Conservation (phyloP, 1,284 basidiomycete species). For the Leccinum griseonigrum region DNA sequence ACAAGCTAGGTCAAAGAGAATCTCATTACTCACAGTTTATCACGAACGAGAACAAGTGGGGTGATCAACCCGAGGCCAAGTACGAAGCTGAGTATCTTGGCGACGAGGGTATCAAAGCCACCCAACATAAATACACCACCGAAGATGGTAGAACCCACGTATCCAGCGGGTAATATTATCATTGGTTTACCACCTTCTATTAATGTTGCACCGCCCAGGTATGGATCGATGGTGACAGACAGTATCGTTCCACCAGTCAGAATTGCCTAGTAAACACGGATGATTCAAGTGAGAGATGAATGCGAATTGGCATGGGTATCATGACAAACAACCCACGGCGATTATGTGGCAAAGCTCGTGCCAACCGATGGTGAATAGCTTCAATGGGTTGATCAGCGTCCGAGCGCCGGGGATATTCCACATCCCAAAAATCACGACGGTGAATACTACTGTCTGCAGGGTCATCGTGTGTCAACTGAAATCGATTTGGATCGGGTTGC, state of each 20-base stretch:
- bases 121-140: conserved; percentile 77
- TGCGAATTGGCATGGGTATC: background rate
- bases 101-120: conserved; percentile 75
- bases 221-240: conserved; percentile 78
- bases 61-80: conserved; percentile 71
- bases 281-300: conserved; percentile 11
- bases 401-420: conserved; percentile 79
- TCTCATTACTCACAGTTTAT: conserved; percentile 65
- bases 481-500: conserved; percentile 7
- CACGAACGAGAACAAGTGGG: conserved; percentile 74
- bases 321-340: conserved; percentile 46
- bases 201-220: conserved; percentile 74
- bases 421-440: conserved; percentile 76
- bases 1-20: background rate
- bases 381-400: conserved; percentile 73
- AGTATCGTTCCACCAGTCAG: conserved; percentile 72
- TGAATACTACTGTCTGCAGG: conserved; percentile 69
- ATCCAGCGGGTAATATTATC: conserved; percentile 71
- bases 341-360: conserved; percentile 82
- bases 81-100: conserved; percentile 80
- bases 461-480: conserved; percentile 11
- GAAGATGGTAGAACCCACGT: conserved; percentile 74
- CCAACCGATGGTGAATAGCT: conserved; percentile 80
- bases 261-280: conserved; percentile 52
- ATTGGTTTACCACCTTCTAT: conserved; percentile 71